Conservation (phyloP, 345 rosid species). For the Noccaea caerulescens region DNA sequence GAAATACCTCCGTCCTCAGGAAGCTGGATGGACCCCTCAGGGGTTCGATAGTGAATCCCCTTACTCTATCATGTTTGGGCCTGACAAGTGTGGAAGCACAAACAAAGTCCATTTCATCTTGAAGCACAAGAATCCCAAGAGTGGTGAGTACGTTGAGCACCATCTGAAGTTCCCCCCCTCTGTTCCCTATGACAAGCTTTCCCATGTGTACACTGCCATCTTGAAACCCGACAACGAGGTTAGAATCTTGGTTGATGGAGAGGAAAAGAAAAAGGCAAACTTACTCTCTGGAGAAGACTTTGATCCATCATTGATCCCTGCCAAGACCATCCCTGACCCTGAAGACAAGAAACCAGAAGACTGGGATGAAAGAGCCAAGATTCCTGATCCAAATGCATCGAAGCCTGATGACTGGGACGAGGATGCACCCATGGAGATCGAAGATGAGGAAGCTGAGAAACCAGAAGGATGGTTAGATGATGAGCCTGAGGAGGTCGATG, state of each 20-base stretch:
- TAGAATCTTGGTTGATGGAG: constrained; percentile 70
- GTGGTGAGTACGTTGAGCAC: constrained; percentile 77
- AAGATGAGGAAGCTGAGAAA: constrained; percentile 80
- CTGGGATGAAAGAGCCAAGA: constrained; percentile 84
- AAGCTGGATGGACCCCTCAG: constrained; percentile 70
- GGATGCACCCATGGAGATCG: constrained; percentile 90
- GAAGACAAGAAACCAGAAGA: constrained; percentile 90
- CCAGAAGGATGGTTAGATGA: constrained; percentile 94
- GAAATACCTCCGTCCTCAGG: constrained; percentile 80
- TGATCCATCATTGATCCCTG: constrained; percentile 78
- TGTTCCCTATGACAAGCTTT: constrained; percentile 77
- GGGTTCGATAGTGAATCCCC: constrained; percentile 77
- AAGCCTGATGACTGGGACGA: constrained; percentile 96
- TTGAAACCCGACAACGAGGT: constrained; percentile 74
- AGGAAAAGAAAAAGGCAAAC: constrained; percentile 77
- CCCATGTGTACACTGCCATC: constrained; percentile 85
- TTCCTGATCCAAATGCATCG: constrained; percentile 70
- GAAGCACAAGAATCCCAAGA: constrained; percentile 92
- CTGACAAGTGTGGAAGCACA: constrained; percentile 85
- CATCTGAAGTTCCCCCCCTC: constrained; percentile 82
- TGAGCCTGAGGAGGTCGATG: constrained; percentile 88
- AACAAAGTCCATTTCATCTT: constrained; percentile 90
- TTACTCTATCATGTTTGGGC: constrained; percentile 89
- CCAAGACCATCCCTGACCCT: constrained; percentile 86
- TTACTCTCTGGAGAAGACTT: constrained; percentile 75